Evolutionary conservation across 2,329 filamentous ascomycete genomes (phyloP), one percentile per base, ranked within the genome.

Genomic region (Botrytis hyacinthi): DNA sequence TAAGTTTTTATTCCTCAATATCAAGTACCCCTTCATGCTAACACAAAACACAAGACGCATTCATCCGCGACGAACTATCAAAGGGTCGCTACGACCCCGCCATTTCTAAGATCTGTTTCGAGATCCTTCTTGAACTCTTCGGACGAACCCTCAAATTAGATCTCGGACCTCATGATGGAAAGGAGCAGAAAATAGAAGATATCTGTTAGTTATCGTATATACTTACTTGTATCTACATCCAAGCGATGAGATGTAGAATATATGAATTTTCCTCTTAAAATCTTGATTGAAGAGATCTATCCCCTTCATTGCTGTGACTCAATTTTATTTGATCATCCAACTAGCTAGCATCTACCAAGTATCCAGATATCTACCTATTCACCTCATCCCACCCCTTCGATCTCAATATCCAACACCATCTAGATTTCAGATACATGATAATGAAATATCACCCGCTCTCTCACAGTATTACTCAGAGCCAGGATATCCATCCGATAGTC

Each of bases 61-160:
- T 98, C 81, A 97, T 98, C 81, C 88, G 95, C 29, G 95, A 98
- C 80, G 95, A 98, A 84, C 85, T 96, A 74, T 94, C 92, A 82
- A 97, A 97, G 84, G 95, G 94, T n/a, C 87, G 95, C 40, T 98
- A 97, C 80, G 95, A 98, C 81, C 93, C 95, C 0, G 93, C 93
- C 32, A 87, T 98, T 73, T 90, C 91, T 6, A 95, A 94, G 80
- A 88, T 95, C 51, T 97, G 95, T 84, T 97, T 97, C 81, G 93
- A 97, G 85, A 92, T 98, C 82, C 83, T 98, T 78, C 85, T 96
- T 26, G 95, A 98, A 84, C 80, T 97, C 74, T 98, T 98, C 83
- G 90, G 89, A 0, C 86, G 95, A 35, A 90, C 89, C 0, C 83
- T 98, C 80, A 93, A 93, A 84, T 88, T 91, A 6, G 94, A 97